phyloP scores from a whole-genome alignment of 2,329 filamentous ascomycete genomes.

The Fusarium oxysporum region DNA sequence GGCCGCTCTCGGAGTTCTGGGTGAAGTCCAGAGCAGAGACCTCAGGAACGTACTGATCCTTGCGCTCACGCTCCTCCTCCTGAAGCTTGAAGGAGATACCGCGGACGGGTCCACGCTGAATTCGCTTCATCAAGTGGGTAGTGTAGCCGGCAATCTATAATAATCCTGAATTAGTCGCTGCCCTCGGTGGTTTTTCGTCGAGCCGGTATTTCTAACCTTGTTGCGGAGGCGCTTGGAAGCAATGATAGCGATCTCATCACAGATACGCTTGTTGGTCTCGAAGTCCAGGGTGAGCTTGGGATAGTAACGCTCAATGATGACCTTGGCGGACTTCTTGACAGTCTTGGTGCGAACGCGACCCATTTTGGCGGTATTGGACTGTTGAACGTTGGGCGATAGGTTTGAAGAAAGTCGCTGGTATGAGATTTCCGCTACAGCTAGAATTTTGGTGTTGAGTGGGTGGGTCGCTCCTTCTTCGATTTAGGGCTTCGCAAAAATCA shows the following conservation, averaged over 20 bases:
- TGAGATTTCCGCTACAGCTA: constrained; percentile 36
- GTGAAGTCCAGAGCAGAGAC: constrained; percentile 98
- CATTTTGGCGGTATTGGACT: constrained; percentile 70
- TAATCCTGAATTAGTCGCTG: constrained; percentile 34
- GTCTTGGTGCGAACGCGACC: constrained; percentile 79
- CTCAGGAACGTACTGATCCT: constrained; percentile 99
- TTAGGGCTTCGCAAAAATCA: constrained; percentile 46
- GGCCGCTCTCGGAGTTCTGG: constrained; percentile 91
- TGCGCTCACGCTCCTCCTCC: constrained; percentile 99
- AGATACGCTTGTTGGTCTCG: constrained; percentile 99
- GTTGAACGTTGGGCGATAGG: constrained; percentile 51
- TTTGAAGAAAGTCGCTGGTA: constrained; percentile 46
- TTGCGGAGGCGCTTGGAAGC: constrained; percentile 99
- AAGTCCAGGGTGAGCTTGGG: constrained; percentile 99
- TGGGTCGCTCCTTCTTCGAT: neutral
- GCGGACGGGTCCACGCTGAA: constrained; percentile 98
- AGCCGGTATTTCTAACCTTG: constrained; percentile 74
- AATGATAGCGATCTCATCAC: constrained; percentile 99
- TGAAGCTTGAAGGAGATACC: constrained; percentile 99
- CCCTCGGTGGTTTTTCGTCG: neutral
- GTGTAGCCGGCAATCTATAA: constrained; percentile 96
- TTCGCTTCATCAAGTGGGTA: constrained; percentile 99
- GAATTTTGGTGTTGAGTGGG: constrained; percentile 45
- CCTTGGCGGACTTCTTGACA: constrained; percentile 88
- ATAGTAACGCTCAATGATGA: constrained; percentile 99